Evolutionary conservation across 1,139 yeast genomes (phyloP), one percentile per base, ranked within the genome.

Genomic region (Candida glucosophila): DNA sequence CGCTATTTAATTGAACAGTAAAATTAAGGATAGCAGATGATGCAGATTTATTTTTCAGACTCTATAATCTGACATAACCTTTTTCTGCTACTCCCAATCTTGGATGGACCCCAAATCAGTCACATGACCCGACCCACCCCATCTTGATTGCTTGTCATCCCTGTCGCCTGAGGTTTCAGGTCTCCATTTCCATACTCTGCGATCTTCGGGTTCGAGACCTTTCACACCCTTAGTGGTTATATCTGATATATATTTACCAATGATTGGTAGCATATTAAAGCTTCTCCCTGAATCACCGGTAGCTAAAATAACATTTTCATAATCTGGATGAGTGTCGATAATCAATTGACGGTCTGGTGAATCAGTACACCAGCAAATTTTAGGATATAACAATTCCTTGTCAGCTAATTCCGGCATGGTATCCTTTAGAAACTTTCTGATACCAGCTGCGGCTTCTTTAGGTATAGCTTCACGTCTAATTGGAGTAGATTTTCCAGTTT

Each of bases 301-400:
- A 4, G 39, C 45, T 13, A 42, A 26, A 2, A 38, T 20, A 6
- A 43, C 27, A 21, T 40, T 39, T 2, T 23, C 17, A 24, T 28
- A 20, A 8, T 30, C 27, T 7, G 48, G 48, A 26, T 41, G 46
- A 12, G 27, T 29, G 19, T 36, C 40, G 12, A 43, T 37, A 10
- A 43, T 35, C 22, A 29, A 41, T 22, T 43, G 40, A 16, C 40
- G 29, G 23, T 40, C 37, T 6, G 34, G 26, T 12, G 47, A 33
- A 24, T 43, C 49, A 24, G 45, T 36, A 28, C 47, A 41, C 49
- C 48, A 43, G 21, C 48, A 43, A 7, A 42, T 39, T 25, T 39
- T 34, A 5, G 36, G 35, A 15, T 36, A 32, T 5, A 29, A 30
- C 17, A 43, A 31, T 3, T 32, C 28, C 17, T 37, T 39, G 15